These are phyloP conservation scores for Bocquillonia castaneifolia DNA, from an alignment of 441 rosid species.

Conservation along the genomic window DNA sequence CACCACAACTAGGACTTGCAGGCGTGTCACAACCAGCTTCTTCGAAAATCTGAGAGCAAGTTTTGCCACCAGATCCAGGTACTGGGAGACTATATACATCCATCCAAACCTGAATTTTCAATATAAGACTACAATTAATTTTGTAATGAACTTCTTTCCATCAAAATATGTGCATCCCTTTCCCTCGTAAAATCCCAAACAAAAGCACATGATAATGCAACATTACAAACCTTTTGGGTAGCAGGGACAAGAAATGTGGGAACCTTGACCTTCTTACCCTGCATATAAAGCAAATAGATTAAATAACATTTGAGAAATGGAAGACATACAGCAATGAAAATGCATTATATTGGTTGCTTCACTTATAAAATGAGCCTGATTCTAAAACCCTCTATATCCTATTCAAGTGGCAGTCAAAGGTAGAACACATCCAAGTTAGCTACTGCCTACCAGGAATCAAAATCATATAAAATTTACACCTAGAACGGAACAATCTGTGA, in stretches of 20 bases:
- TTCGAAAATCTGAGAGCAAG: conserved; percentile 92
- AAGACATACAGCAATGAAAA: background rate
- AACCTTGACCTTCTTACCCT: conserved; percentile 91
- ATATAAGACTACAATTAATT: background rate
- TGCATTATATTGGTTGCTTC: background rate
- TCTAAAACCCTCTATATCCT: background rate
- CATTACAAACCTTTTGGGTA: conserved; percentile 67
- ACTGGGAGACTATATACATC: conserved; percentile 78
- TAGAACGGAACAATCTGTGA: background rate
- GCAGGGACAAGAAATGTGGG: conserved; percentile 98
- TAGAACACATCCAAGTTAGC: background rate
- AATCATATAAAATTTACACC: background rate
- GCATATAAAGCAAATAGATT: conserved; percentile 26
- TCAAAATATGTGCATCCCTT: background rate
- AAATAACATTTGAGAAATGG: background rate
- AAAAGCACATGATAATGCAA: background rate
- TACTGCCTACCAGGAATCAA: background rate
- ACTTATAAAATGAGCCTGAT: background rate
- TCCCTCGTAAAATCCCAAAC: background rate
- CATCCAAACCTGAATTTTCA: conserved; percentile 72
- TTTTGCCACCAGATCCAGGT: conserved; percentile 92
- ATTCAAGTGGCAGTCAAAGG: background rate
- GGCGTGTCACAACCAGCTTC: conserved; percentile 98
- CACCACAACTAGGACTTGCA: conserved; percentile 92
- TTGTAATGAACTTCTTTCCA: background rate